Percentiles rank a stretch among this genome's conserved stretches.
Evolutionary conservation across 2,329 filamentous ascomycete genomes (phyloP).

Genomic region (Chalaropsis thielavioides): DNA sequence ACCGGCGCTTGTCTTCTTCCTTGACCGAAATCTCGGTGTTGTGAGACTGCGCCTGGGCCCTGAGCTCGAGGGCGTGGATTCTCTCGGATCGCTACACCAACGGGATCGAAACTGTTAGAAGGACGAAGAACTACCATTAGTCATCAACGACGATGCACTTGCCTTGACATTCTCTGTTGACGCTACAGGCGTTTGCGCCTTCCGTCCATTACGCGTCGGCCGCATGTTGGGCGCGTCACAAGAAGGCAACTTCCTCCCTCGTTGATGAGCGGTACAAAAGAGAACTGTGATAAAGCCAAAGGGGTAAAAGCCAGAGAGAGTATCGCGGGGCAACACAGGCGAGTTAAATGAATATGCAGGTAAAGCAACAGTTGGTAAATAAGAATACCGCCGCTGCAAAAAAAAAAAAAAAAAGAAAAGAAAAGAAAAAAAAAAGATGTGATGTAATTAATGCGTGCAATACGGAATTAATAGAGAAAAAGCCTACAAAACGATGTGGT

Average conservation of each 20-base stretch:
- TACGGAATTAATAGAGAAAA: neutral
- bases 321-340: neutral
- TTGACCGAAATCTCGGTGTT: conserved; percentile 52
- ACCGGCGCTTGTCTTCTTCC: conserved; percentile 57
- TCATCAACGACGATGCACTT: conserved; percentile 1
- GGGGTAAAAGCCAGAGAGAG: too few relatives aligned
- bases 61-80: conserved; percentile 27
- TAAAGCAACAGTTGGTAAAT: neutral
- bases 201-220: conserved; percentile 14
- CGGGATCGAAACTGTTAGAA: neutral
- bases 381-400: neutral
- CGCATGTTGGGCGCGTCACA: conserved; percentile 14
- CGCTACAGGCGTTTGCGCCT: conserved; percentile 10
- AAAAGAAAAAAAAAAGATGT: neutral
- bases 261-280: neutral
- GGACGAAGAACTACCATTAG: neutral
- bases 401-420: neutral
- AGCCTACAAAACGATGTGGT: neutral
- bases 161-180: conserved; percentile 11
- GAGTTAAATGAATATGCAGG: neutral
- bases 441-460: neutral
- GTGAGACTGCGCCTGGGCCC: conserved; percentile 58
- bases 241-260: conserved; percentile 3
- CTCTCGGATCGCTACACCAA: conserved; percentile 13
- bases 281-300: neutral